Percentiles rank a stretch among this genome's conserved stretches.
Evolutionary conservation across 1,284 basidiomycete genomes (phyloP).

Genomic region (Taiwanofungus camphoratus): DNA sequence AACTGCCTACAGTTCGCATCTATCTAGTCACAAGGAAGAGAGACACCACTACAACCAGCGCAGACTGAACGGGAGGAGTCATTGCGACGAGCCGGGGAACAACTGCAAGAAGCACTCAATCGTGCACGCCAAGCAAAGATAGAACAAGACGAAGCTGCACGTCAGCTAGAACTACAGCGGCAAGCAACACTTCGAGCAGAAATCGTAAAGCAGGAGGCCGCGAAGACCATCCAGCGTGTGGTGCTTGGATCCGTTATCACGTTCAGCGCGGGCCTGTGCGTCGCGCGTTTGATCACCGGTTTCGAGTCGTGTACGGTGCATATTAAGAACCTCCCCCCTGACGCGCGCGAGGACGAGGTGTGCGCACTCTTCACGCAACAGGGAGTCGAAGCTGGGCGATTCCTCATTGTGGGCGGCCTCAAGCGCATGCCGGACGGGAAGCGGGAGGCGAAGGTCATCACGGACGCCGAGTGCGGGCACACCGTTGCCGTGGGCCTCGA

Average conservation of each 20-base stretch:
- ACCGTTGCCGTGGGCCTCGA: constrained; percentile 4
- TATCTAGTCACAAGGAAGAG: background rate
- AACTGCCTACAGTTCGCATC: background rate
- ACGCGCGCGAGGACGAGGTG: constrained; percentile 14
- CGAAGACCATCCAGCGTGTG: constrained; percentile 13
- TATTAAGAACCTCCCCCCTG: constrained; percentile 14
- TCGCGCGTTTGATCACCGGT: constrained; percentile 17
- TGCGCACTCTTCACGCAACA: constrained; percentile 17
- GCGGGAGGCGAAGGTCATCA: constrained; percentile 11
- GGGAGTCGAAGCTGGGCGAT: constrained; percentile 13
- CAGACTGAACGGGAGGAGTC: background rate
- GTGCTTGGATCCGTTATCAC: constrained; percentile 20
- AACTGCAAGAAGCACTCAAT: background rate
- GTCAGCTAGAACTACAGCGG: constrained; percentile 3
- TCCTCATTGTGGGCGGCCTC: constrained; percentile 6
- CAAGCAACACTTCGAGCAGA: background rate
- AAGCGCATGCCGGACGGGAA: background rate
- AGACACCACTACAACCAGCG: background rate
- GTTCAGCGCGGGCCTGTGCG: constrained; percentile 17
- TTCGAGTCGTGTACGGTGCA: constrained; percentile 17
- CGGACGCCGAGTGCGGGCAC: constrained; percentile 20
- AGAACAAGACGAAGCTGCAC: background rate
- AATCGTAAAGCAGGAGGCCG: constrained; percentile 14
- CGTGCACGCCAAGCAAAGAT: background rate
- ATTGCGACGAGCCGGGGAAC: background rate